Conservation (phyloP, 441 rosid genomes). For the Eutrema salsugineum region DNA sequence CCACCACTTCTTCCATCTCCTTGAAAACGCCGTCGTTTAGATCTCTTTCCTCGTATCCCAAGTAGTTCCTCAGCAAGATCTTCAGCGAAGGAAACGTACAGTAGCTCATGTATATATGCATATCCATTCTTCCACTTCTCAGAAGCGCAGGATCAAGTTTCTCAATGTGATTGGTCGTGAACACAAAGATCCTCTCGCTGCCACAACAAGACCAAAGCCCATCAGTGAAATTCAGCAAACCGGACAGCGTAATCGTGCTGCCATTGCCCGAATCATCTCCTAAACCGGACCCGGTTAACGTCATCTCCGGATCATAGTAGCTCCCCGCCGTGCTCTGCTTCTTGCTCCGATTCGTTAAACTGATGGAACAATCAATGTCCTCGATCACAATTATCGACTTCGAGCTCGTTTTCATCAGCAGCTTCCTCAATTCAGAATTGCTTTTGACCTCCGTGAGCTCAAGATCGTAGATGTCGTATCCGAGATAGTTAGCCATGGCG, state of each 20-base stretch:
- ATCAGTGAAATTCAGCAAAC: constrained; percentile 7
- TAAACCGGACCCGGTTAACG: constrained; percentile 6
- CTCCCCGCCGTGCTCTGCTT: not conserved
- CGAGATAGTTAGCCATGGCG: constrained; percentile 6
- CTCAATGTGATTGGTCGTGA: constrained; percentile 13
- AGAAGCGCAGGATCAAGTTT: constrained; percentile 15
- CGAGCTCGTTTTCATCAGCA: constrained; percentile 10
- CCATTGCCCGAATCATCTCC: constrained; percentile 38
- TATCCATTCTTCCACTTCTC: constrained; percentile 12
- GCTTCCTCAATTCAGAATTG: constrained; percentile 7
- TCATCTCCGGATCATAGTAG: not conserved
- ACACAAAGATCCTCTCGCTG: constrained; percentile 12
- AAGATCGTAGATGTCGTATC: constrained; percentile 11
- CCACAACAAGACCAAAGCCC: constrained; percentile 18
- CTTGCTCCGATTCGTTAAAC: not conserved
- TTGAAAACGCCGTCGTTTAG: not conserved
- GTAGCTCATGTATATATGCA: constrained; percentile 14
- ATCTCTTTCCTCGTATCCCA: constrained; percentile 9
- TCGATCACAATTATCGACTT: constrained; percentile 10
- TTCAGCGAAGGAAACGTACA: constrained; percentile 7
- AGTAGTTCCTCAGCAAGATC: constrained; percentile 9
- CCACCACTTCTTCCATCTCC: not conserved
- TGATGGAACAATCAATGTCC: constrained; percentile 7
- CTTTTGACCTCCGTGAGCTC: constrained; percentile 14
- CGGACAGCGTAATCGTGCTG: constrained; percentile 34